These are phyloP conservation scores for Colletotrichum tofieldiae DNA, from an alignment of 2,329 filamentous ascomycete species.

Conservation along the genomic window DNA sequence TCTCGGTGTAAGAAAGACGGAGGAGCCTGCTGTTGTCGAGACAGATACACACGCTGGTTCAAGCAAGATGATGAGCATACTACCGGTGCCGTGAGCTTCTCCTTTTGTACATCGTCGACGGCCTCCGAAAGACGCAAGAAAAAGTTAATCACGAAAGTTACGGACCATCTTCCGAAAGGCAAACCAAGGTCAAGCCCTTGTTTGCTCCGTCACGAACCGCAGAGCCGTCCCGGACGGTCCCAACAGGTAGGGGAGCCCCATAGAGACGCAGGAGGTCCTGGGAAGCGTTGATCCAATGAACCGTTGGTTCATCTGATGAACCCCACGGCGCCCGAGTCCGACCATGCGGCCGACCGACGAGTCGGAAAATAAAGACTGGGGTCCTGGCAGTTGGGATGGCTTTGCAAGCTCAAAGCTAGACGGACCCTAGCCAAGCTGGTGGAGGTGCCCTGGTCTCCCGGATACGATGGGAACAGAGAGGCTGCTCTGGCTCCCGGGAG, in stretches of 20 bases:
- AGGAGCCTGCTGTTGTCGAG: constrained; percentile 3
- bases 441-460: constrained; percentile 22
- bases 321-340: constrained; percentile 18
- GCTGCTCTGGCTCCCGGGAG: constrained; percentile 22
- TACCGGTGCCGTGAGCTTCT: constrained; percentile 16
- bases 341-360: constrained; percentile 29
- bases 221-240: neutral
- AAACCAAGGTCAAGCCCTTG: constrained; percentile 9
- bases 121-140: constrained; percentile 20
- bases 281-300: constrained; percentile 25
- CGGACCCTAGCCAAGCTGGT: constrained; percentile 37
- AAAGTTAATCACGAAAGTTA: constrained; percentile 16
- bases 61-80: neutral
- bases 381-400: constrained; percentile 35
- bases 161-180: constrained; percentile 6
- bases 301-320: constrained; percentile 12
- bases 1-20: constrained; percentile 3
- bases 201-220: constrained; percentile 33
- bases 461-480: constrained; percentile 16
- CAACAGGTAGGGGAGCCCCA: constrained; percentile 26
- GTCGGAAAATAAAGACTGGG: constrained; percentile 37
- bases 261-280: constrained; percentile 41
- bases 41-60: constrained; percentile 15
- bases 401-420: constrained; percentile 41
- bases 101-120: constrained; percentile 42